Evolutionary conservation across 2,329 filamentous ascomycete species (phyloP), one percentile per base, ranked within the genome.

Genomic region (Colletotrichum navitas): DNA sequence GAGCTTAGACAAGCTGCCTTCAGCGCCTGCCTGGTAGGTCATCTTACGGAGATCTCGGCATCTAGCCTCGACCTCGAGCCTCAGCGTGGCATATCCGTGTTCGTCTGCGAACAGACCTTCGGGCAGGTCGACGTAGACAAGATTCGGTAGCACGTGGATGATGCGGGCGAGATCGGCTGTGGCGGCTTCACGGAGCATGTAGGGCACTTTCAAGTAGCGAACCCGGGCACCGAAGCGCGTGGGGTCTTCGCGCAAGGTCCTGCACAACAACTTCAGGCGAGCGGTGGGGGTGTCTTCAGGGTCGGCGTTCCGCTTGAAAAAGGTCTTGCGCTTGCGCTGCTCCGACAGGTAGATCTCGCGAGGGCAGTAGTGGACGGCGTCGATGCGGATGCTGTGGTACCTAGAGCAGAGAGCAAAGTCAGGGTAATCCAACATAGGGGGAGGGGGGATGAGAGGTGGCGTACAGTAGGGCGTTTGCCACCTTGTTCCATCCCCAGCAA

Each of bases 331-430:
- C 80, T 93, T 94, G 74, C 95, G 92, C 80, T 89, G 91, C 76
- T 95, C 93, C 64, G 93, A 89, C 45, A 97, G 89, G 76, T 92
- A 85, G 71, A 93, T 91, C 81, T 98, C 95, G 76, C 93, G 92
- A 74, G 93, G 90, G 85, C 95, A 98, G 83, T 97, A 98, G 82
- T 98, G 95, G 41, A 98, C 95, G 24, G 93, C 89, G 80, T 98
- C 95, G 80, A 98, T 96, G 71, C 95, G 93, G 75, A 98, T 91
- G 84, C 94, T 95, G 77, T 92, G 91, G 80, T 97, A 97, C 75
- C 94, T 97, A 77, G 45, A 76, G 74, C 73, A 47, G 58, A 47
- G 58, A 70, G 32, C 49, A 43, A 5, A 56, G 71, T 74, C 26
- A 74, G 70, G 32, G 26, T 12, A 32, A 45, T 56, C 74, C 49